Evolutionary conservation across 148 eudicot genomes (phyloP), one percentile per base, ranked within the genome.

Genomic region (Persicaria maculosa): DNA sequence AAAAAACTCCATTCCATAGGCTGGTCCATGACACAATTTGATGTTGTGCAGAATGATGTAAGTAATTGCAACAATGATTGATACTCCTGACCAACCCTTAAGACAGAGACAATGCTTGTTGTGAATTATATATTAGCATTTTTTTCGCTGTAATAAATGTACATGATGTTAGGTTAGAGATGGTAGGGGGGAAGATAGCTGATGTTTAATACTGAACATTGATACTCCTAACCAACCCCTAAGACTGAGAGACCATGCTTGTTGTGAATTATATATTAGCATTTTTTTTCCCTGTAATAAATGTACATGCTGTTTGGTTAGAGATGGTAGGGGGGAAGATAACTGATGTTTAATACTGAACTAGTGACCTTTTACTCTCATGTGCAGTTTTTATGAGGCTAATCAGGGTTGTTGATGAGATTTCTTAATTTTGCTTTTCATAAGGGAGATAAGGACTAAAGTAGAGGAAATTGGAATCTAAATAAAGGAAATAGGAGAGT

Each of bases 1-100:
- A 81, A 76, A 80, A 94, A 85, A 85, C 93, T 94, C 72, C 88
- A 88, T 79, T 87, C 93, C 72, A 83, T 91, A 68, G 98, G 98
- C 31, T 91, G 93, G 97, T 72, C 85, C 75, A 86, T 87, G 17
- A 80, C 98, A 64, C 88, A 85, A 73, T 75, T 87, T 75, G 71
- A 93, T 83, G 84, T 90, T 50, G 85, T 88, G 43, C 86, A 82
- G 71, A 92, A 85, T 87, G 93, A 92, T 81, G 98, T 94, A 87
- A 87, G 93, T 81, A 64, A 50, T 25, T 74, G 43, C 44, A 46
- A 16, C 36, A 16, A 74, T 17, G 5, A 62, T 22, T 19, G 14
- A 4, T 20, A 8, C 15, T 36, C 36, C 31, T 6, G 22, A 16
- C 52, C 15, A n/a, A n/a, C n/a, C n/a, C n/a, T n/a, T n/a, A n/a